Percentiles rank a stretch among this genome's conserved stretches.
These are phyloP conservation scores for Atalantia buxifolia DNA, from an alignment of 345 rosid genomes.

Conservation along the genomic window DNA sequence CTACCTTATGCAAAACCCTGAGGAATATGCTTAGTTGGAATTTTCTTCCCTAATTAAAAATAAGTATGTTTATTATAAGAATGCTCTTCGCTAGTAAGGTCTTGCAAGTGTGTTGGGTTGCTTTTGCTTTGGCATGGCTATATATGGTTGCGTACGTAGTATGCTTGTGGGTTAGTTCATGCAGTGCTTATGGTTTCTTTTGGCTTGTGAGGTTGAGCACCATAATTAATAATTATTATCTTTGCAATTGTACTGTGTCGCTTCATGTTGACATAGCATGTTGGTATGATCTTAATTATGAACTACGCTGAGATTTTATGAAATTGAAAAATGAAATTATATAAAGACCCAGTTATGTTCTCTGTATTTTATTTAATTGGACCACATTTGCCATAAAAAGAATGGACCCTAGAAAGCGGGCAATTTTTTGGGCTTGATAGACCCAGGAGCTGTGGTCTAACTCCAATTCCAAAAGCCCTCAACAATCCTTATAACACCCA, in stretches of 20 bases:
- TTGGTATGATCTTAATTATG: too few species aligned
- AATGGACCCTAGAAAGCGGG: neutral
- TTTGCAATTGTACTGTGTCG: too few species aligned
- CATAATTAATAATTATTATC: too few species aligned
- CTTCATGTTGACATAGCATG: too few species aligned
- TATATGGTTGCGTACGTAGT: too few species aligned
- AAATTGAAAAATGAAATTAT: too few species aligned
- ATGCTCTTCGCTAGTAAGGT: neutral
- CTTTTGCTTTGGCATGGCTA: neutral
- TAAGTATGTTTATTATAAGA: neutral
- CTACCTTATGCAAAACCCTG: constrained; percentile 31
- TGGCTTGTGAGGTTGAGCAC: too few species aligned
- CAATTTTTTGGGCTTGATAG: neutral
- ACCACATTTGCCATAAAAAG: neutral
- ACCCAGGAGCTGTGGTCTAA: neutral
- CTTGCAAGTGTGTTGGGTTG: neutral
- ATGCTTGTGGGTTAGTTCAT: too few species aligned
- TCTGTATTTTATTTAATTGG: neutral
- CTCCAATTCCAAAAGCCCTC: neutral
- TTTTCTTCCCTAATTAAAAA: neutral
- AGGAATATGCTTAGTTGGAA: constrained; percentile 23
- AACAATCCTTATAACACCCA: too few species aligned
- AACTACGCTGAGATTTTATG: too few species aligned
- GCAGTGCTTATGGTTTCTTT: too few species aligned
- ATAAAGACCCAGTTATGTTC: too few species aligned